Evolutionary conservation across 2,329 filamentous ascomycete species (phyloP).

Genomic region (Fusarium torreyae): DNA sequence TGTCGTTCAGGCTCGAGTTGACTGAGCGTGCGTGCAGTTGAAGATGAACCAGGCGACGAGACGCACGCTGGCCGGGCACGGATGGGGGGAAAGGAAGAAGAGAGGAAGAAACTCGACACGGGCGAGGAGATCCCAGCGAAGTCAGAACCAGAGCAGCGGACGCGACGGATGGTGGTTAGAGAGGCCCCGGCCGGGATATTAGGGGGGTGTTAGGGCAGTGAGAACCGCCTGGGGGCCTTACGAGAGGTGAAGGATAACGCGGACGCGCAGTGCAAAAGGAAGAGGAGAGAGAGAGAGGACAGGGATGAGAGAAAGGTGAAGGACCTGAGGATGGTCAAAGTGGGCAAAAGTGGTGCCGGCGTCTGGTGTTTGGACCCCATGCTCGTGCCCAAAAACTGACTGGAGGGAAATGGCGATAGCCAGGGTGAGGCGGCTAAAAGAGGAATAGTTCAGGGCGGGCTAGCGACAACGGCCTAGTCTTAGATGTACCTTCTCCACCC

Average conservation of each 20-base stretch:
- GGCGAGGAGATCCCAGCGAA: conserved; percentile 34
- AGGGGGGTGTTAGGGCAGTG: conserved; percentile 39
- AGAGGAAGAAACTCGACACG: conserved; percentile 36
- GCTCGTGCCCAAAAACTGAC: conserved; percentile 37
- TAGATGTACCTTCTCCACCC: conserved; percentile 30
- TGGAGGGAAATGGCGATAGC: conserved; percentile 48
- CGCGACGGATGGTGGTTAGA: conserved; percentile 36
- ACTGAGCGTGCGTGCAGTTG: conserved; percentile 39
- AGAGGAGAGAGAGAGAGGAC: conserved; percentile 19
- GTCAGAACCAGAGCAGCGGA: conserved; percentile 34
- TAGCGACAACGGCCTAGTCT: conserved; percentile 28
- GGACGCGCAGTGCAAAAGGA: conserved; percentile 14
- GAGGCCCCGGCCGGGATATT: conserved; percentile 35
- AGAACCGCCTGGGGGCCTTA: conserved; percentile 22
- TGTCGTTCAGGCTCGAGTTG: conserved; percentile 41
- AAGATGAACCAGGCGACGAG: conserved; percentile 45
- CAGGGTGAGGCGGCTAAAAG: conserved; percentile 37
- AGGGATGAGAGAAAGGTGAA: conserved; percentile 39
- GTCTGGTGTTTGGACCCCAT: conserved; percentile 49
- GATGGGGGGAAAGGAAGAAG: conserved; percentile 36
- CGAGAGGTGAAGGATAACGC: conserved; percentile 7
- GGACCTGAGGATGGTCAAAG: conserved; percentile 40
- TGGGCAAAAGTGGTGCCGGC: conserved; percentile 40
- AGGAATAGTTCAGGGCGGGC: conserved; percentile 34
- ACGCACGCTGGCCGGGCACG: conserved; percentile 47